These are phyloP conservation scores for Tulasnella sp. DNA, from an alignment of 768 basidiomycete species.

Conservation along the genomic window DNA sequence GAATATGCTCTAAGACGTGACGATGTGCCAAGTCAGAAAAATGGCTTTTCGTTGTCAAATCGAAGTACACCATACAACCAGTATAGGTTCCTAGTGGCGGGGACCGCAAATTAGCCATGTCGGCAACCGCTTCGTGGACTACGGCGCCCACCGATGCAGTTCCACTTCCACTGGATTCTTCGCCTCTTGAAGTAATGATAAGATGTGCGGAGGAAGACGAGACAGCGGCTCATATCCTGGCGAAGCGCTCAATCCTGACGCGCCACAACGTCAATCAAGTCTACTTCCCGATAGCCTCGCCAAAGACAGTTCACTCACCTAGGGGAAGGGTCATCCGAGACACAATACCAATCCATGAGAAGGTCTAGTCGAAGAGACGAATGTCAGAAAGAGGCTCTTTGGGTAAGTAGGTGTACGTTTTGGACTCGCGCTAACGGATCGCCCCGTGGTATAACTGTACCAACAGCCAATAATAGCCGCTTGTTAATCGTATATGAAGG, in stretches of 20 bases:
- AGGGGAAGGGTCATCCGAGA: not conserved
- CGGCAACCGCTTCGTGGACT: not conserved
- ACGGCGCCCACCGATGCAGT: not conserved
- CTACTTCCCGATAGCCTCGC: not conserved
- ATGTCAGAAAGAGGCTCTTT: too few relatives aligned
- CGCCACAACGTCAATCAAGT: not conserved
- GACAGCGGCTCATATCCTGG: not conserved
- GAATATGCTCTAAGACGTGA: not conserved
- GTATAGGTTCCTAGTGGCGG: not conserved
- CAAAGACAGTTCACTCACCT: not conserved
- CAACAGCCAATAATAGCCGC: constrained; percentile 2
- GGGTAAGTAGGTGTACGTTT: too few relatives aligned
- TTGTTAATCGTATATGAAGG: not conserved
- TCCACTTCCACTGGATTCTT: not conserved
- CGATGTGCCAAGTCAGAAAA: too few relatives aligned
- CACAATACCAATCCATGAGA: not conserved
- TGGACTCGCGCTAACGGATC: not conserved
- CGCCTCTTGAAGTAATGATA: not conserved
- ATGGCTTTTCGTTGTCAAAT: not conserved
- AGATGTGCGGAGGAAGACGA: not conserved
- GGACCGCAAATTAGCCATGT: not conserved
- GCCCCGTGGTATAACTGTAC: constrained; percentile 3
- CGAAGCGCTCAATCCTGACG: not conserved
- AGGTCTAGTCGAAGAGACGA: not conserved
- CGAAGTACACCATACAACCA: constrained; percentile 2